A percentile compares a stretch with the other conserved stretches of the same genome.
Evolutionary conservation across 768 basidiomycete genomes (phyloP).

Genomic region (Cyclocybe cylindracea): DNA sequence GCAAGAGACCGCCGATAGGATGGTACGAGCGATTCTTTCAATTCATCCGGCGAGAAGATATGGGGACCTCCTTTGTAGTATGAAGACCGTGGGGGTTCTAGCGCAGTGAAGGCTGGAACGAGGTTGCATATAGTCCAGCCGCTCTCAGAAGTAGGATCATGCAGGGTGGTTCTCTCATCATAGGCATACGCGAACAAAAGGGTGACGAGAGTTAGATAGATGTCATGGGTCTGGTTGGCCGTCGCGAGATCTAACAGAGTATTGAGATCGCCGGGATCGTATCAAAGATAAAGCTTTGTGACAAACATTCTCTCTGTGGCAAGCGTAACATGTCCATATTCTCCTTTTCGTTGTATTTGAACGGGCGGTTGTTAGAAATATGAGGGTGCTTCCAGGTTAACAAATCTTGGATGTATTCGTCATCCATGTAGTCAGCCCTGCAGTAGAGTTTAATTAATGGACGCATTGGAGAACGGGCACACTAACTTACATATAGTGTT

Average conservation of each 20-base stretch:
- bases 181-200: conserved; percentile 83
- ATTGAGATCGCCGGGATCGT: conserved; percentile 3
- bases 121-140: conserved; percentile 82
- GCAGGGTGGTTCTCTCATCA: conserved; percentile 74
- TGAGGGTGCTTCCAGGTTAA: conserved; percentile 67
- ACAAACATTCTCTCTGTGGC: conserved; percentile 56
- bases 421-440: conserved; percentile 83
- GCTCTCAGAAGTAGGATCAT: conserved; percentile 85
- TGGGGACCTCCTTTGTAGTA: conserved; percentile 15
- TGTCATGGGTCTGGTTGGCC: conserved; percentile 50
- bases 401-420: conserved; percentile 73
- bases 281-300: background rate
- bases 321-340: conserved; percentile 63
- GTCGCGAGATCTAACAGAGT: conserved; percentile 58
- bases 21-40: conserved; percentile 51
- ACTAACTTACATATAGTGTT: conserved; percentile 73
- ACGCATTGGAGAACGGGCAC: background rate
- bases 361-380: conserved; percentile 28
- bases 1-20: conserved; percentile 76
- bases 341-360: conserved; percentile 72
- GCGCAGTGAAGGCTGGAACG: conserved; percentile 78
- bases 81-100: conserved; percentile 66
- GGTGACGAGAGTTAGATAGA: conserved; percentile 71
- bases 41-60: conserved; percentile 44
- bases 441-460: conserved; percentile 4